Evolutionary conservation across 441 rosid genomes (phyloP).

Genomic region (Arabidopsis hybrid): DNA sequence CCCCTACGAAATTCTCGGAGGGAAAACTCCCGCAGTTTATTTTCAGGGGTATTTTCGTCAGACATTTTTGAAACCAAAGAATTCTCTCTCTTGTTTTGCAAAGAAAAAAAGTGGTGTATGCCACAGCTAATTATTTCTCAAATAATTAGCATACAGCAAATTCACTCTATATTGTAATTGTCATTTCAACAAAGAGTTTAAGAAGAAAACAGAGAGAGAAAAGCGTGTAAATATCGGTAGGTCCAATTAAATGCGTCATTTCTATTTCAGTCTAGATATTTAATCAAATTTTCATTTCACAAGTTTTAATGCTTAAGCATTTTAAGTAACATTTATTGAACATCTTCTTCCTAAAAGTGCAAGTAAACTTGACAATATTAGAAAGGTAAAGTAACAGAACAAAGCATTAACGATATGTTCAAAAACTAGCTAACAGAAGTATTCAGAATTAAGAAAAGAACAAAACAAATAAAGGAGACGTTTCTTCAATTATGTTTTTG

Average conservation of each 20-base stretch:
- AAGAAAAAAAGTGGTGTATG: too few species aligned
- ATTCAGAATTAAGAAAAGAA: constrained; percentile 20
- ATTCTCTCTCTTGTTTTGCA: too few species aligned
- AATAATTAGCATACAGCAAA: too few species aligned
- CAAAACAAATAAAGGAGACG: not conserved
- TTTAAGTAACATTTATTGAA: constrained; percentile 21
- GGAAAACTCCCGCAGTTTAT: too few species aligned
- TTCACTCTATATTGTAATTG: not conserved
- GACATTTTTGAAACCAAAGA: too few species aligned
- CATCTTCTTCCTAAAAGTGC: not conserved
- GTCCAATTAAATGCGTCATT: not conserved
- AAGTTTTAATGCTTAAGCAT: constrained; percentile 10
- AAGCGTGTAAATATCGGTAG: constrained; percentile 10
- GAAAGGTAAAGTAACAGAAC: constrained; percentile 9
- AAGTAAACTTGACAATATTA: too few species aligned
- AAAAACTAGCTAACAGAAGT: constrained; percentile 6
- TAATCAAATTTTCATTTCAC: not conserved
- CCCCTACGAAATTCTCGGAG: too few species aligned
- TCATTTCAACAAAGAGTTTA: not conserved
- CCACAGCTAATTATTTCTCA: too few species aligned
- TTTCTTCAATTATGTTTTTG: not conserved
- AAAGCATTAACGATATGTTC: not conserved
- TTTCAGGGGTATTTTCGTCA: too few species aligned
- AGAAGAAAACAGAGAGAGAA: constrained; percentile 16
- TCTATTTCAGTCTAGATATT: not conserved